Conservation (phyloP, 2,329 filamentous ascomycete genomes). For the Purpureocillium lavendulum region DNA sequence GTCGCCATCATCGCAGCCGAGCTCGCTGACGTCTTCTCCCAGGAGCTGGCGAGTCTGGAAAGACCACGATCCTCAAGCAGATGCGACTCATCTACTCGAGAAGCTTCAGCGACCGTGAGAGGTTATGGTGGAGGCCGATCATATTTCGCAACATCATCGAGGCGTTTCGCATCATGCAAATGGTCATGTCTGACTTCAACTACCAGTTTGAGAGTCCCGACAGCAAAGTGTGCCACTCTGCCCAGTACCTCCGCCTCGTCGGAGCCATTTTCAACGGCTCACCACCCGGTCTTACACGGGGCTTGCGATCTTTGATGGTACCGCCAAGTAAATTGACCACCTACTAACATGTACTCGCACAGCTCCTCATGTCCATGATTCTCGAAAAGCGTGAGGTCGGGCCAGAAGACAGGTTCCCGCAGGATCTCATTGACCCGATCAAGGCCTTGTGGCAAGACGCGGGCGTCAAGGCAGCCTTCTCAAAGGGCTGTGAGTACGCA, state of each 20-base stretch:
- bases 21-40: background rate
- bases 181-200: slow-evolving; percentile 80
- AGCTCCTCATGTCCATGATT: slow-evolving; percentile 74
- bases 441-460: slow-evolving; percentile 75
- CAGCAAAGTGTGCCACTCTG: slow-evolving; percentile 66
- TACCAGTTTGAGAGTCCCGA: slow-evolving; percentile 71
- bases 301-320: too few species aligned
- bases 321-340: too few species aligned
- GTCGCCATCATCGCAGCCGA: too few species aligned
- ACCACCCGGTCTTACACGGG: too few species aligned
- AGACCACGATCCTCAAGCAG: slow-evolving; percentile 19
- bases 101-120: slow-evolving; percentile 83
- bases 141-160: slow-evolving; percentile 93
- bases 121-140: slow-evolving; percentile 87
- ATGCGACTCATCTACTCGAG: slow-evolving; percentile 93
- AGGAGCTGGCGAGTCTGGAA: slow-evolving; percentile 5
- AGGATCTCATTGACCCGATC: slow-evolving; percentile 72
- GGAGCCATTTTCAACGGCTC: too few species aligned
- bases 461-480: slow-evolving; percentile 80
- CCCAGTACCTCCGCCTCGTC: too few species aligned
- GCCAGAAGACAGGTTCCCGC: slow-evolving; percentile 70
- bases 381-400: slow-evolving; percentile 75
- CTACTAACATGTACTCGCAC: too few species aligned
- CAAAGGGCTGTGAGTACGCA: slow-evolving; percentile 92
- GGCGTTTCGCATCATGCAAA: slow-evolving; percentile 81